Conservation (phyloP, 2,329 filamentous ascomycete genomes). For the Acrocalymma vagum region DNA sequence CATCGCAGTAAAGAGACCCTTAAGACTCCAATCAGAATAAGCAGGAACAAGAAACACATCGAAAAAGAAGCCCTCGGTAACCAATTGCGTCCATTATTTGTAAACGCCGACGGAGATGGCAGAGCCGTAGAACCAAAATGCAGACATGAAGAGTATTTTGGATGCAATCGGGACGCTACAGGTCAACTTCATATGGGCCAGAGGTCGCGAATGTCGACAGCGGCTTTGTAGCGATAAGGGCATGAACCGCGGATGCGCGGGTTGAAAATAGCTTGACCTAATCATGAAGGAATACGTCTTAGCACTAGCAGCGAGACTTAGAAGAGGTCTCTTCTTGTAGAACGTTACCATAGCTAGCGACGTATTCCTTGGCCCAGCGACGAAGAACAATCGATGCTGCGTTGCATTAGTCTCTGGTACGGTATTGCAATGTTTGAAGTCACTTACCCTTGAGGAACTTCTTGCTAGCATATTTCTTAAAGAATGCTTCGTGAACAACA, state of each 20-base stretch:
- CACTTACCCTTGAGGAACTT: conserved; percentile 95
- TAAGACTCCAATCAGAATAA: conserved; percentile 34
- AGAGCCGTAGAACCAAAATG: conserved; percentile 39
- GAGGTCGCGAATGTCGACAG: conserved; percentile 5
- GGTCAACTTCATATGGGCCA: conserved; percentile 15
- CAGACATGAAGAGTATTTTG: conserved; percentile 38
- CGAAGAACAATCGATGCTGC: conserved; percentile 89
- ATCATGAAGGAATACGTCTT: conserved; percentile 22
- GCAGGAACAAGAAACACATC: conserved; percentile 30
- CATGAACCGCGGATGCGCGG: conserved; percentile 17
- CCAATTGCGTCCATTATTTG: conserved; percentile 42
- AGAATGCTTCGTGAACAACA: conserved; percentile 94
- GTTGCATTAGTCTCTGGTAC: conserved; percentile 17
- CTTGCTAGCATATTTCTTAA: conserved; percentile 99
- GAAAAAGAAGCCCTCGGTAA: conserved; percentile 26
- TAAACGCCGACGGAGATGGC: conserved; percentile 43
- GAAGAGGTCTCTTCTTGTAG: conserved; percentile 36
- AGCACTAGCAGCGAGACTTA: conserved; percentile 32
- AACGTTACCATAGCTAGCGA: conserved; percentile 40
- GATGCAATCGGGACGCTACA: conserved; percentile 29
- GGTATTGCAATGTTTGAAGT: not conserved
- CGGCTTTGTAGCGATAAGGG: conserved; percentile 10
- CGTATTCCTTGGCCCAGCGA: conserved; percentile 87
- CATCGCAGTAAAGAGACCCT: conserved; percentile 34
- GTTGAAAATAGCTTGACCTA: conserved; percentile 25